Base-by-base conservation (phyloP, 345 rosid species). In the Linum lewisii region DNA sequence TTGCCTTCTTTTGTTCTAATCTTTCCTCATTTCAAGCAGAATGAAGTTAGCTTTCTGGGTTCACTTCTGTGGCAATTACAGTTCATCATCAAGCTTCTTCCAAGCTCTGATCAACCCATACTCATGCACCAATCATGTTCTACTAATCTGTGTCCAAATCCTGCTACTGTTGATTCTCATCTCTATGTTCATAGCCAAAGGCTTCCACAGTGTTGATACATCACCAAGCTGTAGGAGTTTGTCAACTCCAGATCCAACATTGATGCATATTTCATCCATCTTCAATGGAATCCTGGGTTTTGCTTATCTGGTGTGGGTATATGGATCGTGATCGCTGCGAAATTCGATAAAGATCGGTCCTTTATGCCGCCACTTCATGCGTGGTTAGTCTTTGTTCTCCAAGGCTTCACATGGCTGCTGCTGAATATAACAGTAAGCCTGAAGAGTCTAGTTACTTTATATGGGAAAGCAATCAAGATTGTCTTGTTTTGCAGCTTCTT, bases 381-480 rank as follows among this genome's bases (percentile, higher is more conserved):
- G 58, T 79, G 80, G 81, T 49, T 72, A 11, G 63, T 61, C 18
- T 19, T 60, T 37, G 21, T 68, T 16, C 57, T 69, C 62, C 79
- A 75, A 54, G 84, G 70, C 52, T 59, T 69, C 55, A 63, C 77
- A 21, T 79, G 80, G 82, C 58, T 75, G 67, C 52, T 67, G 38
- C 58, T 71, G 37, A 60, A 59, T 59, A 22, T 69, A 24, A 36
- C 65, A 0, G 34, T 75, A 47, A 51, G 67, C 74, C 25, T 62
- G 20, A 67, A 62, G 45, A 63, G 61, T 56, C 61, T 66, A n/a
- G 51, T 45, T 24, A 23, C 58, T 65, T 59, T 61, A 5, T n/a
- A 47, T 49, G 34, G 7, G 4, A 7, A 44, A 23, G 49, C 49
- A 18, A 52, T 61, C 60, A 63, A 61, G 62, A 21, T 74, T 24